phyloP scores from a whole-genome alignment of 495 filamentous ascomycete species.

The Penicillium fimorum region DNA sequence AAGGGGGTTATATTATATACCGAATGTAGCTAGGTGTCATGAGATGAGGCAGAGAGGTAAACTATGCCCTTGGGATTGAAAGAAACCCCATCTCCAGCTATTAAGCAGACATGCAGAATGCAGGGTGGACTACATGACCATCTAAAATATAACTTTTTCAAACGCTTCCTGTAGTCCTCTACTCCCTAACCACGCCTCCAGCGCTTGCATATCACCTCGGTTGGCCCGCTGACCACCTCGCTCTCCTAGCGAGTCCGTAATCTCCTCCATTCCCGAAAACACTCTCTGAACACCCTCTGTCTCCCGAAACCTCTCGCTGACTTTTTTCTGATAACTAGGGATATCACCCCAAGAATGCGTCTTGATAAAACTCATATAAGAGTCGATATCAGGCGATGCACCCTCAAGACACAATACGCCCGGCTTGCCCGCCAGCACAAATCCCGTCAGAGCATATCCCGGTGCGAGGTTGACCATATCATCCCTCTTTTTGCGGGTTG shows the following conservation, averaged over 20 bases:
- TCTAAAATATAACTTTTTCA: slow-evolving; percentile 40
- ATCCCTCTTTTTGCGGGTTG: slow-evolving; percentile 37
- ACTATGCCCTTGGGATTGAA: background rate
- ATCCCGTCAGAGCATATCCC: slow-evolving; percentile 36
- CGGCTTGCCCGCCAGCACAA: slow-evolving; percentile 42
- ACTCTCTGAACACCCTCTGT: slow-evolving; percentile 30
- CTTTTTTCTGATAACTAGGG: slow-evolving; percentile 44
- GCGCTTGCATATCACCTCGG: slow-evolving; percentile 47
- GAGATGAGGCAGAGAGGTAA: background rate
- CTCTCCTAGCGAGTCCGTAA: slow-evolving; percentile 40
- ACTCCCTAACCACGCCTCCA: slow-evolving; percentile 36
- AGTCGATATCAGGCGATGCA: slow-evolving; percentile 31
- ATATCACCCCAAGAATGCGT: slow-evolving; percentile 48
- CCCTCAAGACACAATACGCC: slow-evolving; percentile 44
- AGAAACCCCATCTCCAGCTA: background rate
- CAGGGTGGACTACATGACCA: background rate
- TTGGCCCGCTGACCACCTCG: slow-evolving; percentile 41
- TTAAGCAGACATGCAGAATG: background rate
- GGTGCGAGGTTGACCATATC: slow-evolving; percentile 41
- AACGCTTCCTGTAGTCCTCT: slow-evolving; percentile 38
- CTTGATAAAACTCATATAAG: slow-evolving; percentile 46
- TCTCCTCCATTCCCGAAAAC: slow-evolving; percentile 41
- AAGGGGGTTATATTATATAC: background rate
- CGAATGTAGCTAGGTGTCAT: background rate
- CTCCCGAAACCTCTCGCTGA: slow-evolving; percentile 41